Percentiles rank a stretch among this genome's conserved stretches.
phyloP scores from a whole-genome alignment of 495 filamentous ascomycete species.

The Penicillium bialowiezense region DNA sequence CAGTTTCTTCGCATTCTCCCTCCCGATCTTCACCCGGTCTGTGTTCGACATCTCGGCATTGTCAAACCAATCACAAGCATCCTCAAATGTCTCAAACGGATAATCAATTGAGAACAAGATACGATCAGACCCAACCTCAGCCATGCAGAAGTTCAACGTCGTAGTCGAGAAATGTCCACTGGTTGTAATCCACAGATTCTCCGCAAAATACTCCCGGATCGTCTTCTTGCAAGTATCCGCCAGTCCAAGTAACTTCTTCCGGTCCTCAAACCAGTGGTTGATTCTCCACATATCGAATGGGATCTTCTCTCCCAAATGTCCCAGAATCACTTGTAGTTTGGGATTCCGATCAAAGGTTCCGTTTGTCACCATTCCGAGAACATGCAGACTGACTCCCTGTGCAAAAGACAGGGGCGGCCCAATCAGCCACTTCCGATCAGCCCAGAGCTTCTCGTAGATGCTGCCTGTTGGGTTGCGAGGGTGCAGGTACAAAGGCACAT shows the following conservation, averaged over 20 bases:
- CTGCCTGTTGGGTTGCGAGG: constrained; percentile 49
- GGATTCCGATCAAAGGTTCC: constrained; percentile 52
- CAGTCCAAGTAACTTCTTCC: constrained; percentile 43
- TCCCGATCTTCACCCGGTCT: constrained; percentile 48
- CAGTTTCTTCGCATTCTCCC: constrained; percentile 53
- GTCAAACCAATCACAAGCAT: constrained; percentile 57
- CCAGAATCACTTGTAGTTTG: constrained; percentile 59
- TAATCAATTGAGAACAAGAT: constrained; percentile 53
- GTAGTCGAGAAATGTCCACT: constrained; percentile 59
- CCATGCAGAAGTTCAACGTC: constrained; percentile 49
- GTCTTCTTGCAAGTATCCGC: constrained; percentile 47
- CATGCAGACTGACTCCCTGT: constrained; percentile 47
- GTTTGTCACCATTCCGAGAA: constrained; percentile 51
- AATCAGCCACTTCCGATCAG: constrained; percentile 47
- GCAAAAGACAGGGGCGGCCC: constrained; percentile 47
- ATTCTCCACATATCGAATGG: constrained; percentile 64
- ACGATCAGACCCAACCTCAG: constrained; percentile 40
- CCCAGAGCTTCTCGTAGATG: constrained; percentile 50
- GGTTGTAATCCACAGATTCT: constrained; percentile 65
- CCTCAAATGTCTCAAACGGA: constrained; percentile 51
- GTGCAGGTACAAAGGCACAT: constrained; percentile 63
- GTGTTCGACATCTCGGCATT: constrained; percentile 39
- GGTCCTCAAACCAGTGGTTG: constrained; percentile 54
- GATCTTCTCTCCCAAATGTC: constrained; percentile 64
- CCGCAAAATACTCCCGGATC: constrained; percentile 56